Conservation (phyloP, 2,329 filamentous ascomycete genomes). For the Bipolaris gigantea region DNA sequence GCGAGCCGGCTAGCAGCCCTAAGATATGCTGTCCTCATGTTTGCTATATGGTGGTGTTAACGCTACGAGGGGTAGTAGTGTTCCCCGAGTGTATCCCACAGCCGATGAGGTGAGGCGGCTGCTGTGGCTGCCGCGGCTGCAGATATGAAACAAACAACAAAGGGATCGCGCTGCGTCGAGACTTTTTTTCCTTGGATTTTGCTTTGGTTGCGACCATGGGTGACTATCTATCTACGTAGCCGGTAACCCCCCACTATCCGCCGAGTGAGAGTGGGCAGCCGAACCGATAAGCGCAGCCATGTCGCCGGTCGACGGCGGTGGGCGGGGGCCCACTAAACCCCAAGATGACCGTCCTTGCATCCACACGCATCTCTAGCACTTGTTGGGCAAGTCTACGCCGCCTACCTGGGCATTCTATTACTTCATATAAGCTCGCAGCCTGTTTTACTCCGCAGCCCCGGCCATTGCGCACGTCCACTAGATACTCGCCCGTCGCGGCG, state of each 20-base stretch:
- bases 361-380: constrained; percentile 16
- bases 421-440: constrained; percentile 13
- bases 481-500: constrained; percentile 45
- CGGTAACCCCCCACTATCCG: constrained; percentile 23
- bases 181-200: background rate
- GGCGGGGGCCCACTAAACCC: constrained; percentile 15
- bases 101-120: background rate
- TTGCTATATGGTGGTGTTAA: constrained; percentile 8
- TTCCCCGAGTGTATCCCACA: background rate
- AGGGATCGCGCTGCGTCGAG: constrained; percentile 6
- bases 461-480: constrained; percentile 4
- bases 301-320: constrained; percentile 3
- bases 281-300: constrained; percentile 17
- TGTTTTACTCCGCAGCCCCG: constrained; percentile 12
- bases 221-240: constrained; percentile 1
- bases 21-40: constrained; percentile 39
- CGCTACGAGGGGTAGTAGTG: constrained; percentile 2
- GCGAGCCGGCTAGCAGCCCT: constrained; percentile 36
- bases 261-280: background rate
- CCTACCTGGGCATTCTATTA: constrained; percentile 18
- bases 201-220: background rate
- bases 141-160: constrained; percentile 2
- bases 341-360: constrained; percentile 16
- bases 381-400: constrained; percentile 24
- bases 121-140: background rate